Conservation (phyloP, 75 land plant genomes). For the Pseudotsuga menziesii region DNA sequence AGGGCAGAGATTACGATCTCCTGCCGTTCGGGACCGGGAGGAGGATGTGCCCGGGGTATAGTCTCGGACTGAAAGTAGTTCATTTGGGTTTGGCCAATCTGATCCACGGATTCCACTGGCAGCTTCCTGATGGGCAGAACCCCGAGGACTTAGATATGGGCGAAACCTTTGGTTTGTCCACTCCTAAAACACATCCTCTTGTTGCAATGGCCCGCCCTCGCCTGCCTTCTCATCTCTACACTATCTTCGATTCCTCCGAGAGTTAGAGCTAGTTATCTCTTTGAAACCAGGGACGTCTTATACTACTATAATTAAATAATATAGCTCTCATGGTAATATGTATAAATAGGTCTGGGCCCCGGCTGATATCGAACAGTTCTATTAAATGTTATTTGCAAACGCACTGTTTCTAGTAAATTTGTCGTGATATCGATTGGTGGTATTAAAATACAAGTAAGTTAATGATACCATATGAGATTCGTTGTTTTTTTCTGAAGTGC, state of each 20-base stretch:
- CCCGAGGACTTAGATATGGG: constrained; percentile 49
- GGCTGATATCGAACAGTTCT: too few relatives aligned
- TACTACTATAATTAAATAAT: too few relatives aligned
- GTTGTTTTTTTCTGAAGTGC: too few relatives aligned
- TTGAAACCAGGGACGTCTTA: too few relatives aligned
- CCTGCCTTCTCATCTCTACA: constrained; percentile 38
- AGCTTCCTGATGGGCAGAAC: constrained; percentile 31
- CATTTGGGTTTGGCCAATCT: constrained; percentile 50
- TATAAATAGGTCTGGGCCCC: too few relatives aligned
- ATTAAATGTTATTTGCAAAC: too few relatives aligned
- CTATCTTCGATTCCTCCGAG: not conserved
- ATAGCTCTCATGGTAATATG: too few relatives aligned
- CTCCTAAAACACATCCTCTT: constrained; percentile 35
- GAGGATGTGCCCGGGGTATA: constrained; percentile 28
- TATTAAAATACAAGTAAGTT: too few relatives aligned
- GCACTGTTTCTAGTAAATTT: too few relatives aligned
- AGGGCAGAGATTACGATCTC: constrained; percentile 25
- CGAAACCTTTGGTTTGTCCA: constrained; percentile 58
- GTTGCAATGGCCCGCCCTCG: constrained; percentile 27
- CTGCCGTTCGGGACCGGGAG: constrained; percentile 28
- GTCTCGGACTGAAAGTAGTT: constrained; percentile 46
- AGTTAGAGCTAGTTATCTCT: not conserved
- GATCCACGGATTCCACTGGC: constrained; percentile 56
- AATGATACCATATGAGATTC: too few relatives aligned
- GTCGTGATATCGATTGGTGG: too few relatives aligned